A percentile compares a stretch with the other conserved stretches of the same genome.
Evolutionary conservation across 176 grass and related monocot genomes (phyloP).

Genomic region (Paspalum notatum): DNA sequence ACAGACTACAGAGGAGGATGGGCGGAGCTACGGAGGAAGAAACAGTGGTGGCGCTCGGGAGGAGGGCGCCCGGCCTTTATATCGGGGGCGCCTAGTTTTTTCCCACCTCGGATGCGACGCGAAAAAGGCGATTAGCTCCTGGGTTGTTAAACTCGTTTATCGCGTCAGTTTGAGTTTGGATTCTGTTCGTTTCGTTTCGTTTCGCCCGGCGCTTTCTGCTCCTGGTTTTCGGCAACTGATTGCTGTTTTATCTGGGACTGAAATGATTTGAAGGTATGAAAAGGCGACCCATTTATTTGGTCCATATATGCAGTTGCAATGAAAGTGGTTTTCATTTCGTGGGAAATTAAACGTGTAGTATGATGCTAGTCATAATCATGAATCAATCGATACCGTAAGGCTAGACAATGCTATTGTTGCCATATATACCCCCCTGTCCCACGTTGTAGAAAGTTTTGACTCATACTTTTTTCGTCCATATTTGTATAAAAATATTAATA

Average conservation of each 20-base stretch:
- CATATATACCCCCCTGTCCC: too few species aligned
- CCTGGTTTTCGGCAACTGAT: neutral
- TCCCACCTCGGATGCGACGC: neutral
- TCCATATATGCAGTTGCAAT: too few species aligned
- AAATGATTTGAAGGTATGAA: neutral
- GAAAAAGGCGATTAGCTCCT: slow-evolving; percentile 36
- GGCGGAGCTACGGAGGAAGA: neutral
- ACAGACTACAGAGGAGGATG: neutral
- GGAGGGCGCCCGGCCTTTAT: slow-evolving; percentile 29
- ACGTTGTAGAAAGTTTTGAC: too few species aligned
- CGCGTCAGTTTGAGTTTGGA: slow-evolving; percentile 6
- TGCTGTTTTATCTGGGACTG: neutral
- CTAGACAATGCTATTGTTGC: too few species aligned
- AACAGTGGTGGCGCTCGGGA: neutral
- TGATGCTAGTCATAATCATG: too few species aligned
- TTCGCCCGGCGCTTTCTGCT: neutral
- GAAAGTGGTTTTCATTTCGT: too few species aligned
- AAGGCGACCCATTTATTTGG: neutral
- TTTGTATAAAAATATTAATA: too few species aligned
- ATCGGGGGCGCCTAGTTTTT: neutral
- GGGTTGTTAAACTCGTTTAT: slow-evolving; percentile 14
- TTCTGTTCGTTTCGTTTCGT: neutral
- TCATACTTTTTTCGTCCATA: too few species aligned
- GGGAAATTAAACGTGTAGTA: too few species aligned
- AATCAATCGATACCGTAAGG: too few species aligned